Percentiles rank a stretch among this genome's conserved stretches.
phyloP scores from a whole-genome alignment of 78 protist genomes.

The Dictyostelium purpureum region DNA sequence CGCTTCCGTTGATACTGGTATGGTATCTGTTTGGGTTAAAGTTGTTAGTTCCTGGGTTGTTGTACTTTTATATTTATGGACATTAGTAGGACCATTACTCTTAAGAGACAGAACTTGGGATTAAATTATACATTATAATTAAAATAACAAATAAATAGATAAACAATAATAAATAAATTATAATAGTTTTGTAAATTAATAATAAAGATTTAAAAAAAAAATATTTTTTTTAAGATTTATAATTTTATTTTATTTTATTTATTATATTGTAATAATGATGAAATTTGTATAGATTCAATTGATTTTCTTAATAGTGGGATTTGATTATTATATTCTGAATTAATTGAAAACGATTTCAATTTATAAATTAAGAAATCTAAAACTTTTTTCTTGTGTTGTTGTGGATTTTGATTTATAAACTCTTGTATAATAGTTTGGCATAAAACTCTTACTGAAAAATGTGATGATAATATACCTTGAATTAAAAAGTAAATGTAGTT shows the following conservation, averaged over 20 bases:
- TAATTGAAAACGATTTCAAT: not conserved
- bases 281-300: not conserved
- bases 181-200: too few species aligned
- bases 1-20: conserved; percentile 51
- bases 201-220: too few species aligned
- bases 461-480: not conserved
- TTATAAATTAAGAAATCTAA: not conserved
- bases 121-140: too few species aligned
- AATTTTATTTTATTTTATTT: too few species aligned
- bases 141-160: too few species aligned
- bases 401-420: conserved; percentile 12
- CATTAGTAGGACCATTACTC: conserved; percentile 75
- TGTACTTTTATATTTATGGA: conserved; percentile 81
- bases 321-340: not conserved
- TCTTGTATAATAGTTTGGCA: conserved; percentile 6
- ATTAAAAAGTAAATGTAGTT: not conserved
- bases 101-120: conserved; percentile 68
- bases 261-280: not conserved
- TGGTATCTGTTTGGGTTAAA: conserved; percentile 85
- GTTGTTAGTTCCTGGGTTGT: conserved; percentile 70
- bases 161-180: too few species aligned
- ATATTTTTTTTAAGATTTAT: too few species aligned
- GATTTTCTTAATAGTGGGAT: not conserved
- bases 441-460: not conserved
- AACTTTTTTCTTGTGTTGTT: not conserved